Conservation (phyloP, 306 rosid species). For the Neltuma alba region DNA sequence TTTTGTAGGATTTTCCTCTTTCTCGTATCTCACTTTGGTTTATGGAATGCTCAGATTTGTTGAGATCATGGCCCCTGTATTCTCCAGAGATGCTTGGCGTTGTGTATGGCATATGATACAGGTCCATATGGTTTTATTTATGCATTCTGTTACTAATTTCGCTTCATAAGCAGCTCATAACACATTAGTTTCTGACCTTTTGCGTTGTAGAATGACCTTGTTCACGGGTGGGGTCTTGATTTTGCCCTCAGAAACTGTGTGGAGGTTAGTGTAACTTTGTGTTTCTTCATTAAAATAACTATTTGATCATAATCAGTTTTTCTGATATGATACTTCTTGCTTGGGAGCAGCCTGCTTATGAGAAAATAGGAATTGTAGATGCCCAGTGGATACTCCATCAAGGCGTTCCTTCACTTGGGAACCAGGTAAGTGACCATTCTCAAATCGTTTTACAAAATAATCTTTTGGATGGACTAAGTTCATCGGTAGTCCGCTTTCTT, state of each 20-base stretch:
- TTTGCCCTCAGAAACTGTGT: constrained; percentile 83
- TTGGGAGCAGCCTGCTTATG: constrained; percentile 67
- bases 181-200: constrained; percentile 8
- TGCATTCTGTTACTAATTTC: constrained; percentile 7
- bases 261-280: constrained; percentile 49
- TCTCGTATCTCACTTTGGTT: constrained; percentile 15
- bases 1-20: background rate
- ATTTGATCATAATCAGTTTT: background rate
- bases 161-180: constrained; percentile 6
- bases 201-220: constrained; percentile 70
- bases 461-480: constrained; percentile 15
- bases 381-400: constrained; percentile 88
- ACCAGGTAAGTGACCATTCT: constrained; percentile 56
- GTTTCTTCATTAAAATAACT: background rate
- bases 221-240: constrained; percentile 99
- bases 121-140: constrained; percentile 41
- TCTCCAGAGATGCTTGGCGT: constrained; percentile 91
- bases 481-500: background rate
- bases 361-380: constrained; percentile 93
- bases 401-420: constrained; percentile 87
- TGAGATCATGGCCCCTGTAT: constrained; percentile 97
- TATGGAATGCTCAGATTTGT: constrained; percentile 67
- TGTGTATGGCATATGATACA: constrained; percentile 98
- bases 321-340: constrained; percentile 16
- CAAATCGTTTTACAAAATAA: background rate